phyloP scores from a whole-genome alignment of 768 basidiomycete species.

The Sporobolomyces phaffii region DNA sequence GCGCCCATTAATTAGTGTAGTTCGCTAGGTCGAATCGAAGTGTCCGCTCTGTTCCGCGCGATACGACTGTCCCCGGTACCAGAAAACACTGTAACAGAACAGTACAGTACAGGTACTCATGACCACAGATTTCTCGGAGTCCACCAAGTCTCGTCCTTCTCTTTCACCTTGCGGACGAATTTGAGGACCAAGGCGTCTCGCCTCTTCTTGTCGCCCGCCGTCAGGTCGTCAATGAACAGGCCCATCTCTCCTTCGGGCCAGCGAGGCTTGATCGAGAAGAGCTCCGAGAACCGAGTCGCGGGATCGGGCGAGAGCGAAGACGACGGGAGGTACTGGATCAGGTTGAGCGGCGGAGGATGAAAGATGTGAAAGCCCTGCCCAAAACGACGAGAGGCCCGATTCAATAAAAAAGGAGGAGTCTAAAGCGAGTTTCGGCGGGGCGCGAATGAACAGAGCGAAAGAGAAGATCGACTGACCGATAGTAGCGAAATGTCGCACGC shows the following conservation, averaged over 20 bases:
- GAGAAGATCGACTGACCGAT: conserved; percentile 52
- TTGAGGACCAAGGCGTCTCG: conserved; percentile 38
- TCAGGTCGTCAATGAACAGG: conserved; percentile 32
- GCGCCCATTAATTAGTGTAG: too few species aligned
- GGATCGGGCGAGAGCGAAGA: conserved; percentile 70
- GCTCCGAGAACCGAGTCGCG: conserved; percentile 71
- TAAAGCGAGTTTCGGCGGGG: too few species aligned
- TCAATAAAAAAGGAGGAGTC: not conserved
- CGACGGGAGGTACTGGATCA: conserved; percentile 68
- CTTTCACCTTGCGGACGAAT: conserved; percentile 38
- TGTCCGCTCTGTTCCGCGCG: too few species aligned
- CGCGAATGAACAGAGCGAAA: not conserved
- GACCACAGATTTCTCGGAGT: conserved; percentile 31
- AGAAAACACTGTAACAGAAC: too few species aligned
- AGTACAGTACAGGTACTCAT: too few species aligned
- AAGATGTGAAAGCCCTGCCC: conserved; percentile 69
- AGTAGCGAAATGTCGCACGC: conserved; percentile 61
- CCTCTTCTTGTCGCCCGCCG: conserved; percentile 37
- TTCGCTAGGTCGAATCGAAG: too few species aligned
- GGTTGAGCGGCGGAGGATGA: conserved; percentile 41
- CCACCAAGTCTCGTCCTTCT: conserved; percentile 27
- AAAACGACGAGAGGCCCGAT: not conserved
- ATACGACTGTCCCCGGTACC: too few species aligned
- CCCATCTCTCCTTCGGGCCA: conserved; percentile 49
- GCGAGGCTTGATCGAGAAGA: conserved; percentile 58